A percentile compares a stretch with the other conserved stretches of the same genome.
phyloP scores from a whole-genome alignment of 768 basidiomycete genomes.

The Dictyophora rubrovolvata region DNA sequence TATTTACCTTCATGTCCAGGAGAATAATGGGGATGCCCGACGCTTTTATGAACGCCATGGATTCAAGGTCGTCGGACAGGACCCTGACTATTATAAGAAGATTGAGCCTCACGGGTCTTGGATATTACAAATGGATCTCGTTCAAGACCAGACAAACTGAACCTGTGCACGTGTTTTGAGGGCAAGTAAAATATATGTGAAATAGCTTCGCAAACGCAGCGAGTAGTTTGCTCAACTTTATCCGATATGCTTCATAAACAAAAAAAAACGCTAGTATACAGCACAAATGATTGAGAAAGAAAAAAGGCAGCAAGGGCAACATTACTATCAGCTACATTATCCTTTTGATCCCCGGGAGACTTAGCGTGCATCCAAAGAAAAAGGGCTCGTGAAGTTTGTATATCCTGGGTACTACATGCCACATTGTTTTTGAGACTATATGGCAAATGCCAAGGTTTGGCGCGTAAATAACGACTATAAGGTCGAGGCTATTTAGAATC shows the following conservation, averaged over 20 bases:
- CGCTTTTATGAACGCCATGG: slow-evolving; percentile 78
- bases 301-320: neutral
- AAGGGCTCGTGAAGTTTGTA: neutral
- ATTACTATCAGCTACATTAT: neutral
- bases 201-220: too few relatives aligned
- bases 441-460: slow-evolving; percentile 13
- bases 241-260: slow-evolving; percentile 11
- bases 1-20: slow-evolving; percentile 80
- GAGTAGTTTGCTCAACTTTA: neutral
- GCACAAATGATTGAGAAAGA: neutral
- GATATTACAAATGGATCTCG: slow-evolving; percentile 61
- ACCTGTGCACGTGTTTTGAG: neutral
- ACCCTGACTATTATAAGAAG: slow-evolving; percentile 83
- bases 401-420: slow-evolving; percentile 32
- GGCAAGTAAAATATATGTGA: too few relatives aligned
- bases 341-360: neutral
- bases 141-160: slow-evolving; percentile 12
- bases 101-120: slow-evolving; percentile 78
- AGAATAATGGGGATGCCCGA: slow-evolving; percentile 69
- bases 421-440: slow-evolving; percentile 67
- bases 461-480: slow-evolving; percentile 1
- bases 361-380: neutral
- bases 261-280: neutral
- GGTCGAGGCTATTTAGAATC: slow-evolving; percentile 17
- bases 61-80: slow-evolving; percentile 56